Evolutionary conservation across 768 basidiomycete genomes (phyloP), one percentile per base, ranked within the genome.

Genomic region (Chalciporus pseudorubinellus): DNA sequence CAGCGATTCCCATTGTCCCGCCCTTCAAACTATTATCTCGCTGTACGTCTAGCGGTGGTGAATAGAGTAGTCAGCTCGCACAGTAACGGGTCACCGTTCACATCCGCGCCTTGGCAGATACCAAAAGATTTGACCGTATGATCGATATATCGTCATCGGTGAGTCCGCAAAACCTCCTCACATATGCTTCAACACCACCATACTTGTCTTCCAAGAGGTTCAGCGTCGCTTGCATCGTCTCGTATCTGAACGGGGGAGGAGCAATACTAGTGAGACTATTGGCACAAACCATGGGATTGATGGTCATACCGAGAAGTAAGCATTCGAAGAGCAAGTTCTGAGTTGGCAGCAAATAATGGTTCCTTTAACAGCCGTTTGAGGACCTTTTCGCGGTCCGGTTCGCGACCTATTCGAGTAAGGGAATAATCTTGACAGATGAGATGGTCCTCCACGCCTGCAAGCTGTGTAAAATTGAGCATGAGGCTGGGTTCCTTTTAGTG

Each of bases 261-360:
- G 3, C 6, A 26, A 9, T 26, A 9, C 13, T 9, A 24, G 26
- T 45, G 33, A 55, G 47, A 8, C 24, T 21, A 33, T n/a, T 34
- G 20, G 10, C 12, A 26, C 18, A 22, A 36, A 40, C n/a, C 14
- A 24, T 7, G 26, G 28, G 5, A 13, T 31, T 21, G 19, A 34
- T 41, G n/a, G 22, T 26, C 54, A 46, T 62, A 87, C 89, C 85
- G 79, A 58, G 87, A 90, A 4, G 84, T 81, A 46, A 92, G 81
- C 87, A 91, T 88, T 54, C 88, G 90, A n/a, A 89, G 71, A 2
- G 87, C 87, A 20, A 87, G 87, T 49, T 87, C 80, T 38, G 77
- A 81, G 58, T 89, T 85, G 6, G 82, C 76, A 1, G 85, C 83
- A 57, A 91, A 91, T 12, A 87, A 53, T 0, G 89, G 87, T 51